Percentiles rank a stretch among this genome's conserved stretches.
These are phyloP conservation scores for Rhododendron ferrugineum DNA, from an alignment of 148 eudicot genomes.

Conservation along the genomic window DNA sequence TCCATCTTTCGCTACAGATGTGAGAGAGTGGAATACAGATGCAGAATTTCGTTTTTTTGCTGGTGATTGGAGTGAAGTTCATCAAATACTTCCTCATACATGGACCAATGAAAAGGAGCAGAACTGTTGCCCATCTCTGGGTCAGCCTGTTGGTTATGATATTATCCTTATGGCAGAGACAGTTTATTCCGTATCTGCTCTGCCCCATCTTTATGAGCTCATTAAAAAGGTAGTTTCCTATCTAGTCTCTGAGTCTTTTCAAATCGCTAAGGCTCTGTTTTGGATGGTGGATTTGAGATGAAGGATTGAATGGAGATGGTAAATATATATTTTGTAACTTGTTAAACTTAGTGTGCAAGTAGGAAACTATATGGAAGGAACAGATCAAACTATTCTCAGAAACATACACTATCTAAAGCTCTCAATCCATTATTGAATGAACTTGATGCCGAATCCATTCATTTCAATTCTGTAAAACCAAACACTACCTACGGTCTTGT, in stretches of 20 bases:
- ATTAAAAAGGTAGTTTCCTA: constrained; percentile 53
- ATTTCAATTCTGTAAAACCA: background rate
- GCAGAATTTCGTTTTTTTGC: constrained; percentile 68
- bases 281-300: background rate
- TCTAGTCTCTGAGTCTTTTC: background rate
- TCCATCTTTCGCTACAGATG: constrained; percentile 13
- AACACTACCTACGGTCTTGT: background rate
- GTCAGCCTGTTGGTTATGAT: constrained; percentile 51
- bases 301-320: background rate
- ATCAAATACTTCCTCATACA: constrained; percentile 49
- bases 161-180: constrained; percentile 98
- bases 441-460: background rate
- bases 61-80: constrained; percentile 87
- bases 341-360: background rate
- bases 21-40: constrained; percentile 10
- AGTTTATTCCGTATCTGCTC: constrained; percentile 71
- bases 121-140: constrained; percentile 6
- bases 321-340: background rate
- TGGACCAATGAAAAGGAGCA: constrained; percentile 18
- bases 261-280: background rate
- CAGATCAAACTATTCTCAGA: background rate
- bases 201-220: constrained; percentile 62
- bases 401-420: background rate
- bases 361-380: background rate
- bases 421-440: background rate